Evolutionary conservation across 495 filamentous ascomycete genomes (phyloP).

Genomic region (Trichoderma gamsii): DNA sequence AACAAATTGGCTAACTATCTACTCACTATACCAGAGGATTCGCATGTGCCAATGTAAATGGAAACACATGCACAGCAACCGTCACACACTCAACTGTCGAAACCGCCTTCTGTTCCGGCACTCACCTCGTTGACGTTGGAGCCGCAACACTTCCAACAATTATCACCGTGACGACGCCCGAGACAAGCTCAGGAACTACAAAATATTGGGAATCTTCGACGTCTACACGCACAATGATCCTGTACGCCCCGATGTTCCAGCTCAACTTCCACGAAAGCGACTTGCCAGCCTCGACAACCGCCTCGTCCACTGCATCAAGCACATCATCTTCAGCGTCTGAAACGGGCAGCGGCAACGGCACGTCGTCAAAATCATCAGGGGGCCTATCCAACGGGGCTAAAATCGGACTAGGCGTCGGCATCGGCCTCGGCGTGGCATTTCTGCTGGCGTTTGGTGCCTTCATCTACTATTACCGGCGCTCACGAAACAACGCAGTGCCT

Average conservation of each 20-base stretch:
- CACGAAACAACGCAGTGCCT: not conserved
- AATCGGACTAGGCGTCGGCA: constrained; percentile 9
- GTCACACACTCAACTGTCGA: constrained; percentile 26
- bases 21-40: constrained; percentile 24
- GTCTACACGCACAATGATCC: constrained; percentile 24
- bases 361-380: not conserved
- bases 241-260: constrained; percentile 33
- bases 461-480: not conserved
- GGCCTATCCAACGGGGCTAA: constrained; percentile 14
- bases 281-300: constrained; percentile 14
- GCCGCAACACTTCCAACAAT: constrained; percentile 23
- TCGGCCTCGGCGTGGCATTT: not conserved
- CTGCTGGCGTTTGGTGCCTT: not conserved
- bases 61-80: constrained; percentile 28
- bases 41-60: constrained; percentile 30
- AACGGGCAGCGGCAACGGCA: not conserved
- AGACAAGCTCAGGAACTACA: not conserved
- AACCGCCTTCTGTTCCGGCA: constrained; percentile 27
- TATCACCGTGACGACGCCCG: not conserved
- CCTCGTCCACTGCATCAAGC: not conserved
- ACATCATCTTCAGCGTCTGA: not conserved
- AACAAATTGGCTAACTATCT: not conserved
- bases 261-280: constrained; percentile 33
- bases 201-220: constrained; percentile 10
- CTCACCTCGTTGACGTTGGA: constrained; percentile 19